Base-by-base conservation (phyloP, 805 yeast genomes). In the Barnettozyma pratensis region DNA sequence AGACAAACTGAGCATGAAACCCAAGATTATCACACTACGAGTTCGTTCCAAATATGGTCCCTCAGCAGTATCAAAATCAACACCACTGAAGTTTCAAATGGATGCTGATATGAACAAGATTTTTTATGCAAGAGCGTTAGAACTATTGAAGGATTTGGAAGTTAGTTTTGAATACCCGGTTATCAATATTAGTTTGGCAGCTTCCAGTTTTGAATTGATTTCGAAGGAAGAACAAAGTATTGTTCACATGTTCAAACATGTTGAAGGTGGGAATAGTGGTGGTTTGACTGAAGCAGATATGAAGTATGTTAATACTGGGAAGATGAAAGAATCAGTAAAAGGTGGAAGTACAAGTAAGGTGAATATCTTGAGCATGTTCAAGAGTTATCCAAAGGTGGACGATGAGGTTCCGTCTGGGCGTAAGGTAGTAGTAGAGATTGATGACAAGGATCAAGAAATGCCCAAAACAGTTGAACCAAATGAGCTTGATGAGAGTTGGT, bases 171-270 rank as follows among this genome's bases (percentile, higher is more conserved):
- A 71, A 56, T 80, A 73, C 50, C 84, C 86, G 0, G 59, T 82
- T 38, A 63, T 69, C 2, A 74, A 76, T 49, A 65, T 83, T 49
- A 75, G 77, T 27, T 62, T 85, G 51, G 69, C 73, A 0, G 64
- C 84, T 3, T 71, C 83, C 4, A 79, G 77, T 48, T 81, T 85
- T 59, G 79, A 77, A 37, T 55, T 73, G 8, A 37, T 42, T 12
- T 30, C 48, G 9, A 42, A 42, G 14, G 44, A 47, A 8, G 50
- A 42, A 6, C 38, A 42, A n/a, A 36, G 29, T 37, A 47, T 47
- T 35, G 41, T 43, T 4, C n/a, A 36, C 3, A 35, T 47, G 43
- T 39, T 47, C 27, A 43, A 39, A 28, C 42, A 35, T 30, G 36
- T 12, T 26, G 41, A 54, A 14, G 53, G 49, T 7, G 54, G 19